Percentiles rank a stretch among this genome's conserved stretches.
These are phyloP conservation scores for Bretziella fagacearum DNA, from an alignment of 2,329 filamentous ascomycete genomes.

Conservation along the genomic window DNA sequence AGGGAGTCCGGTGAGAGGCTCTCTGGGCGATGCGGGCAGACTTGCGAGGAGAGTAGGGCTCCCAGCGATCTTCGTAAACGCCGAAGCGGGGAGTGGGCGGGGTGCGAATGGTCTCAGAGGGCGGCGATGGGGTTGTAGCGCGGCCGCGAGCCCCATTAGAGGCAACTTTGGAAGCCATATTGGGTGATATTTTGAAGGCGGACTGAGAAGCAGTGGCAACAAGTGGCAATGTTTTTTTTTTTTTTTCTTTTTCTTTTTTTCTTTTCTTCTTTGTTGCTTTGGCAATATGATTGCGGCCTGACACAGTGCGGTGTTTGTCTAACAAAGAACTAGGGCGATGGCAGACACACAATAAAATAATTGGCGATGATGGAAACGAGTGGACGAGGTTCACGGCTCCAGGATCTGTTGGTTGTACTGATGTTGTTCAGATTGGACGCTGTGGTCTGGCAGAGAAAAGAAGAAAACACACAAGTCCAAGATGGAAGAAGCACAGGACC, in stretches of 20 bases:
- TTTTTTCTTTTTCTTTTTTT: too few species aligned
- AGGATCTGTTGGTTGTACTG: neutral
- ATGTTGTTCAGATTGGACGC: neutral
- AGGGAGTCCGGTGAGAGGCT: conserved; percentile 36
- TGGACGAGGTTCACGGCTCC: conserved; percentile 6
- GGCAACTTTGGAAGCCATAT: conserved; percentile 21
- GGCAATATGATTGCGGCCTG: too few species aligned
- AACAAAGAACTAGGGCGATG: neutral
- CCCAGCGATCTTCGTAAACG: conserved; percentile 47
- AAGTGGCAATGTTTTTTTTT: neutral
- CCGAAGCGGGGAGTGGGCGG: conserved; percentile 41
- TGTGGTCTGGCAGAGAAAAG: neutral
- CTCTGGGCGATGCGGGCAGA: conserved; percentile 47
- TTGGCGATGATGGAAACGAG: conserved; percentile 3
- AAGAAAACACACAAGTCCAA: neutral
- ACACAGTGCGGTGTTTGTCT: too few species aligned
- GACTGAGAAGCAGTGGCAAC: neutral
- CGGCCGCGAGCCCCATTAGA: conserved; percentile 16
- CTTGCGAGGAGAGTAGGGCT: conserved; percentile 56
- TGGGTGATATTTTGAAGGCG: conserved; percentile 9
- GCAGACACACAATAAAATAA: too few species aligned
- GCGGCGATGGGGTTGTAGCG: conserved; percentile 43
- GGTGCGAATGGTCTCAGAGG: conserved; percentile 35
- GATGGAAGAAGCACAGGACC: neutral
- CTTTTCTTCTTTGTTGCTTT: too few species aligned